These are phyloP conservation scores for Aegilops umbellulata DNA, from an alignment of 176 grass and related monocot genomes.

Conservation along the genomic window DNA sequence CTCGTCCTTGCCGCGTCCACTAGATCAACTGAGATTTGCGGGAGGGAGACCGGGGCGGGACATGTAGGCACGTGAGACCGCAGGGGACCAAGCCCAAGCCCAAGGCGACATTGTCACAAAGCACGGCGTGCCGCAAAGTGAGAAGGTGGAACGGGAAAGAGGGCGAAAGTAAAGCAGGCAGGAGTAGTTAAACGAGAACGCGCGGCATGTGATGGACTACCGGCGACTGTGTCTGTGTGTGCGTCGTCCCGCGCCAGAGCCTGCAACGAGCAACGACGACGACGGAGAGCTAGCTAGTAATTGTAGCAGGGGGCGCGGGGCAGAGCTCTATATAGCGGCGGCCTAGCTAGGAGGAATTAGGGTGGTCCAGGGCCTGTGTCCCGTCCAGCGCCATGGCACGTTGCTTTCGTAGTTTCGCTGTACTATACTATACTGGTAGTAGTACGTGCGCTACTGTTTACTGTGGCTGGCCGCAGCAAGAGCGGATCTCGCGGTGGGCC, in stretches of 20 bases:
- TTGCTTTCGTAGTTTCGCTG: conserved; percentile 24
- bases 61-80: not conserved
- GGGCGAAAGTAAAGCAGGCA: not conserved
- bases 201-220: conserved; percentile 24
- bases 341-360: not conserved
- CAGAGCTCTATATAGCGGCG: not conserved
- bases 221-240: not conserved
- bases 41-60: too few species aligned
- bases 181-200: not conserved
- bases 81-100: not conserved
- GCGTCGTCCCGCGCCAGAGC: not conserved
- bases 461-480: too few species aligned
- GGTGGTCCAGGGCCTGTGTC: not conserved
- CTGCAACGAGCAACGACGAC: not conserved
- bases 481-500: too few species aligned
- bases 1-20: not conserved
- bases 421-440: too few species aligned
- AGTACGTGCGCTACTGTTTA: too few species aligned
- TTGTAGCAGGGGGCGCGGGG: not conserved
- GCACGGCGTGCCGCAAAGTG: not conserved
- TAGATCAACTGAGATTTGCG: not conserved
- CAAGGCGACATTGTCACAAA: not conserved
- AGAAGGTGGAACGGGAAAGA: not conserved
- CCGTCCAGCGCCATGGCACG: conserved; percentile 14
- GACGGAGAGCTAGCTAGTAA: conserved; percentile 2